phyloP scores from a whole-genome alignment of 2,329 filamentous ascomycete genomes.

The Celoporthe dispersa region DNA sequence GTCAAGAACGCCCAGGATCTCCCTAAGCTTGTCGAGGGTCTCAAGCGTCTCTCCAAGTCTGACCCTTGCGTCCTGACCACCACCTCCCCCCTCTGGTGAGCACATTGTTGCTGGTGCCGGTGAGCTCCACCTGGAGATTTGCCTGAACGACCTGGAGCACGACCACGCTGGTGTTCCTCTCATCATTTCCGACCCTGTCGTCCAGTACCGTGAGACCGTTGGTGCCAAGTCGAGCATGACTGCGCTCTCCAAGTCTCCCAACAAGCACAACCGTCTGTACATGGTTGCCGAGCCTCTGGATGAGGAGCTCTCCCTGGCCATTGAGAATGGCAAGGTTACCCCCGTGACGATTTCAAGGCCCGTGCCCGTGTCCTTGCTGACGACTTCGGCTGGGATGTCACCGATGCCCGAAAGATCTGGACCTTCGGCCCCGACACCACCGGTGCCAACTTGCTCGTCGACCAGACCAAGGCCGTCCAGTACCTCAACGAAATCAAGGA shows the following conservation, averaged over 20 bases:
- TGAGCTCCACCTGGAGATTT: slow-evolving; percentile 99
- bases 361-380: slow-evolving; percentile 96
- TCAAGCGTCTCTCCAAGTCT: slow-evolving; percentile 99
- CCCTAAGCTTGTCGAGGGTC: slow-evolving; percentile 99
- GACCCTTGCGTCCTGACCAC: slow-evolving; percentile 95
- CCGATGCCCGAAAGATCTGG: slow-evolving; percentile 99
- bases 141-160: slow-evolving; percentile 99
- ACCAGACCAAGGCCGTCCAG: slow-evolving; percentile 99
- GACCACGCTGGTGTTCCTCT: slow-evolving; percentile 99
- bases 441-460: slow-evolving; percentile 96
- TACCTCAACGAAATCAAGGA: slow-evolving; percentile 99
- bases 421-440: slow-evolving; percentile 98
- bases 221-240: slow-evolving; percentile 84
- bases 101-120: slow-evolving; percentile 98
- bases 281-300: slow-evolving; percentile 87
- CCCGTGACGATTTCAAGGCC: slow-evolving; percentile 98
- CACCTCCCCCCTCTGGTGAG: slow-evolving; percentile 92
- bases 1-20: slow-evolving; percentile 99
- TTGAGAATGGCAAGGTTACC: slow-evolving; percentile 88
- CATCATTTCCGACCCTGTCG: slow-evolving; percentile 96
- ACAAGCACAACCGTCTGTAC: slow-evolving; percentile 99
- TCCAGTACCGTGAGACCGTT: slow-evolving; percentile 98
- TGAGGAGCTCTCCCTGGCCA: slow-evolving; percentile 89
- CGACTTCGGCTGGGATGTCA: slow-evolving; percentile 98
- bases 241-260: slow-evolving; percentile 98